A percentile compares a stretch with the other conserved stretches of the same genome.
Conservation (phyloP, 2,329 filamentous ascomycete genomes). For the Venturia pyrina region DNA sequence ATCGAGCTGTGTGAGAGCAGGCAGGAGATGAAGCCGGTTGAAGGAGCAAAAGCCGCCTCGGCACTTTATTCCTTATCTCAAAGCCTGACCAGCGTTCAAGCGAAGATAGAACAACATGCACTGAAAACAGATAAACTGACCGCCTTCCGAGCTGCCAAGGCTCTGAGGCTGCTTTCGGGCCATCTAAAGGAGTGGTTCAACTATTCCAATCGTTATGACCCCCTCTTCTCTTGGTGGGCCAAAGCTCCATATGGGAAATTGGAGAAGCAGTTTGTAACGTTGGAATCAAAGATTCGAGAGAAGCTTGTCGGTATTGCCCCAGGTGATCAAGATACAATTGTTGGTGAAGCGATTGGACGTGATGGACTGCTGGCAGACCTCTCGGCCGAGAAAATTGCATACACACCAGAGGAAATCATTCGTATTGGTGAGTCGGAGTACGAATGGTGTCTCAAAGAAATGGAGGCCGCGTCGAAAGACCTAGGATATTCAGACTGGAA, state of each 20-base stretch:
- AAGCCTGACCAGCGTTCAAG: slow-evolving; percentile 24
- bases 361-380: slow-evolving; percentile 43
- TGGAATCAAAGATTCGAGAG: slow-evolving; percentile 30
- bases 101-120: slow-evolving; percentile 26
- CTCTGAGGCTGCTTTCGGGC: slow-evolving; percentile 29
- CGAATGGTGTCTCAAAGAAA: slow-evolving; percentile 46
- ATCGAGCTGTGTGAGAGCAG: slow-evolving; percentile 39
- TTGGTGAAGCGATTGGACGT: slow-evolving; percentile 47
- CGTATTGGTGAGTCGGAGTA: slow-evolving; percentile 42
- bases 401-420: slow-evolving; percentile 47
- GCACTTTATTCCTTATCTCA: slow-evolving; percentile 29
- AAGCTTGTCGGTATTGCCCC: slow-evolving; percentile 36
- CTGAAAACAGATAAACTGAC: slow-evolving; percentile 29
- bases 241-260: slow-evolving; percentile 34
- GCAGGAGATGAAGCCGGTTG: slow-evolving; percentile 34
- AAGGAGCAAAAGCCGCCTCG: slow-evolving; percentile 34
- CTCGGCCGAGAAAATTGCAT: slow-evolving; percentile 47
- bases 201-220: slow-evolving; percentile 48
- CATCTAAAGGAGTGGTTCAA: slow-evolving; percentile 38
- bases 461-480: slow-evolving; percentile 40
- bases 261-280: slow-evolving; percentile 26
- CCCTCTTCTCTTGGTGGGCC: slow-evolving; percentile 49
- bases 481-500: slow-evolving; percentile 44
- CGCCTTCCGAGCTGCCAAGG: slow-evolving; percentile 39
- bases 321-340: slow-evolving; percentile 39